Percentiles rank a stretch among this genome's conserved stretches.
phyloP scores from a whole-genome alignment of 495 filamentous ascomycete genomes.

The Alectoria sarmentosa region DNA sequence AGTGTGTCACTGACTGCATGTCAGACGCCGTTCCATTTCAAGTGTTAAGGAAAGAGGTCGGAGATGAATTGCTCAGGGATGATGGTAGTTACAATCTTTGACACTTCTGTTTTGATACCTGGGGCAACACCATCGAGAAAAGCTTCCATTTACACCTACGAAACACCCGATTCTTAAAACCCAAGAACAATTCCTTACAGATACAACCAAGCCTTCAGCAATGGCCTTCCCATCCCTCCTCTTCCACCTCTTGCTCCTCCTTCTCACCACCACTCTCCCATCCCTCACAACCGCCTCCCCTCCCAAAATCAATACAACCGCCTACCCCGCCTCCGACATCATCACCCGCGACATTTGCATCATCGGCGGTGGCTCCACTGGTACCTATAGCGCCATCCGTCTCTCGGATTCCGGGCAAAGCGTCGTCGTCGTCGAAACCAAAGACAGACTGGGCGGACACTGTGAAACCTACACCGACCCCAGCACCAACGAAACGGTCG shows the following conservation, averaged over 20 bases:
- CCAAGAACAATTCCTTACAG: too few species aligned
- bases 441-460: conserved; percentile 41
- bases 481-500: conserved; percentile 33
- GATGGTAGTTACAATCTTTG: too few species aligned
- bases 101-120: too few species aligned
- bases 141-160: too few species aligned
- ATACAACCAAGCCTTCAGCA: neutral
- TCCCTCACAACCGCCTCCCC: neutral
- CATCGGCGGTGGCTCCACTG: conserved; percentile 44
- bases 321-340: neutral
- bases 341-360: conserved; percentile 38
- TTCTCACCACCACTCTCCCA: neutral
- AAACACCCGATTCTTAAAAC: neutral
- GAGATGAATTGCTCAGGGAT: too few species aligned
- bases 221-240: neutral
- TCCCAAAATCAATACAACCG: neutral
- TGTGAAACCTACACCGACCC: conserved; percentile 41
- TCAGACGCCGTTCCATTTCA: too few species aligned
- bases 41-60: too few species aligned
- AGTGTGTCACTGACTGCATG: too few species aligned
- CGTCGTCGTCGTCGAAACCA: conserved; percentile 41
- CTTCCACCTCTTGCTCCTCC: neutral
- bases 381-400: conserved; percentile 40
- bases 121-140: too few species aligned
- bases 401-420: conserved; percentile 35